Evolutionary conservation across 208 protist genomes (phyloP).

Genomic region (Wallacemonas sp.): DNA sequence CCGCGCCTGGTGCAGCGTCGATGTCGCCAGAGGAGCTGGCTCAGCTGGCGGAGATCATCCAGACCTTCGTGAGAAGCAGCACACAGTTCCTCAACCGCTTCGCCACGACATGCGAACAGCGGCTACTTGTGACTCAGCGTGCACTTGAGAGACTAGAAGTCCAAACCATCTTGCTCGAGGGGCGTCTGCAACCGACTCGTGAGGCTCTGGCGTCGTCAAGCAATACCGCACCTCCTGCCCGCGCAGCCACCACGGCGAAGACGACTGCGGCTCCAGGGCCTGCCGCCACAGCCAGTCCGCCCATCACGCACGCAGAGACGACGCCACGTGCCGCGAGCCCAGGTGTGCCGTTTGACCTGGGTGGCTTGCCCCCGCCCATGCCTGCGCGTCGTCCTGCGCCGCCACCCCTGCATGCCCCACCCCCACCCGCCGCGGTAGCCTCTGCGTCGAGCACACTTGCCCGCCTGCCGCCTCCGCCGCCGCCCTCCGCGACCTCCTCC

Average conservation of each 20-base stretch:
- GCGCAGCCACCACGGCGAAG: no score
- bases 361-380: constrained; percentile 12
- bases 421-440: constrained; percentile 1
- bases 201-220: constrained; percentile 16
- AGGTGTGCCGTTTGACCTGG: neutral
- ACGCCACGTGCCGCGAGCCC: no score
- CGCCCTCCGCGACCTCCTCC: constrained; percentile 1
- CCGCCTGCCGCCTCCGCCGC: constrained; percentile 8
- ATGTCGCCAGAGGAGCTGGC: constrained; percentile 35
- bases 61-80: constrained; percentile 73
- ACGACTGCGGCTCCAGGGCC: no score
- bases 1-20: no score
- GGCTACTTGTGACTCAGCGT: constrained; percentile 42
- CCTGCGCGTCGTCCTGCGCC: neutral
- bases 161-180: constrained; percentile 66
- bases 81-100: constrained; percentile 87
- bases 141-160: constrained; percentile 66
- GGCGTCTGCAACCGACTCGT: constrained; percentile 38
- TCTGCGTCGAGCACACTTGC: neutral
- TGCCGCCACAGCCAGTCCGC: no score
- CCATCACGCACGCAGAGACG: no score
- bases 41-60: constrained; percentile 60
- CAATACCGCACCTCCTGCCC: neutral
- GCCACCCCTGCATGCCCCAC: neutral
- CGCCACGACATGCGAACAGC: constrained; percentile 63